Conservation (phyloP, 1,284 basidiomycete species). For the Athelia psychrophila region DNA sequence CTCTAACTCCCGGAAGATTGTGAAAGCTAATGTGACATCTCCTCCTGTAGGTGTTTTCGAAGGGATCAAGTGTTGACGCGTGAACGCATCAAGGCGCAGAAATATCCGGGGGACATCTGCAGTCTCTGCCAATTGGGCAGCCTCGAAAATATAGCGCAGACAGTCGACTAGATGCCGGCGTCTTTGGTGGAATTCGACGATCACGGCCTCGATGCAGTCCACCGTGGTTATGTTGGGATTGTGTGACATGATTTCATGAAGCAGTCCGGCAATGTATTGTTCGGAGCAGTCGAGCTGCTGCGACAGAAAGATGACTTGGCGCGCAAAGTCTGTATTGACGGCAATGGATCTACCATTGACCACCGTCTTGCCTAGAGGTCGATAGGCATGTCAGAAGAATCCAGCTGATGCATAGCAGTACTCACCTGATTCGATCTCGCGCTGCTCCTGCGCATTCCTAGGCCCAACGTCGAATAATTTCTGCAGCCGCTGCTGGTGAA, state of each 20-base stretch:
- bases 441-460: conserved; percentile 60
- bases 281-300: conserved; percentile 78
- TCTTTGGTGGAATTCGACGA: conserved; percentile 65
- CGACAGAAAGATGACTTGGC: conserved; percentile 71
- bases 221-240: conserved; percentile 62
- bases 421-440: conserved; percentile 72
- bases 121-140: conserved; percentile 34
- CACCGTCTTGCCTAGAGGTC: conserved; percentile 51
- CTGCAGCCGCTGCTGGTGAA: conserved; percentile 58
- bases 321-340: conserved; percentile 72
- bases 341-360: conserved; percentile 59
- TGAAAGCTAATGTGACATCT: conserved; percentile 43
- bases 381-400: conserved; percentile 2
- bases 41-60: conserved; percentile 21
- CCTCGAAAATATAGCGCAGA: conserved; percentile 51
- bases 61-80: conserved; percentile 49
- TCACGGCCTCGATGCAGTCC: conserved; percentile 56
- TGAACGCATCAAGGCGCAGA: conserved; percentile 50
- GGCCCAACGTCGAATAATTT: conserved; percentile 63
- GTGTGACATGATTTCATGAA: conserved; percentile 58
- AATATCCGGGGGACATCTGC: conserved; percentile 41
- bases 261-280: conserved; percentile 66
- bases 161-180: conserved; percentile 68
- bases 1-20: conserved; percentile 65
- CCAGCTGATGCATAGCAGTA: conserved; percentile 8